These are phyloP conservation scores for Trichoderma sp. DNA, from an alignment of 2,329 filamentous ascomycete genomes.

Conservation along the genomic window DNA sequence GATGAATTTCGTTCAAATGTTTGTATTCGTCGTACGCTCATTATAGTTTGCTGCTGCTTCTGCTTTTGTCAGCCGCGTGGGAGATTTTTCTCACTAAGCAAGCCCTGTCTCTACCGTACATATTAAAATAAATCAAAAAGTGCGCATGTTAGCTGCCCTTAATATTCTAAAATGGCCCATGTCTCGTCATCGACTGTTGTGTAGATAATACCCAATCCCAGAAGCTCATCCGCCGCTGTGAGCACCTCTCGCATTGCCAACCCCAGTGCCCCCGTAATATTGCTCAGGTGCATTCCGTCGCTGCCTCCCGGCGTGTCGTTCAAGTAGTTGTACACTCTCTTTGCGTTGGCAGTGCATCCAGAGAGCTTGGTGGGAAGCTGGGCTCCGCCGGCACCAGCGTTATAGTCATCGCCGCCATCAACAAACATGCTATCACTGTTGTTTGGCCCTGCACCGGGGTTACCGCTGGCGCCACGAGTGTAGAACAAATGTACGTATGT, in stretches of 20 bases:
- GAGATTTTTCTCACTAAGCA: not conserved
- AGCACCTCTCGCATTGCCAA: constrained; percentile 71
- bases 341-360: constrained; percentile 59
- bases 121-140: not conserved
- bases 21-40: not conserved
- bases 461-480: constrained; percentile 64
- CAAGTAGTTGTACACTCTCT: constrained; percentile 71
- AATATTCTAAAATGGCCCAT: constrained; percentile 74
- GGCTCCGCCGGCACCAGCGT: constrained; percentile 38
- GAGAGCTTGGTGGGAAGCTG: constrained; percentile 43
- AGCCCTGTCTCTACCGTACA: constrained; percentile 18
- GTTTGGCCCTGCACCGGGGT: constrained; percentile 42
- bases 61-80: not conserved
- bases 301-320: constrained; percentile 68
- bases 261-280: constrained; percentile 66
- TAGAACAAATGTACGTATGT: constrained; percentile 86
- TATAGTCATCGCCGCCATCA: constrained; percentile 47
- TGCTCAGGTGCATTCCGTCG: constrained; percentile 80
- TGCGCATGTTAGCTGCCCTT: not conserved
- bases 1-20: not conserved
- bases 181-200: constrained; percentile 92
- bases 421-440: constrained; percentile 58
- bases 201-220: constrained; percentile 74
- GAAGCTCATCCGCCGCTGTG: constrained; percentile 78
- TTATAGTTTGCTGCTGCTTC: not conserved